phyloP scores from a whole-genome alignment of 495 filamentous ascomycete genomes.

The Penicilliopsis zonata region DNA sequence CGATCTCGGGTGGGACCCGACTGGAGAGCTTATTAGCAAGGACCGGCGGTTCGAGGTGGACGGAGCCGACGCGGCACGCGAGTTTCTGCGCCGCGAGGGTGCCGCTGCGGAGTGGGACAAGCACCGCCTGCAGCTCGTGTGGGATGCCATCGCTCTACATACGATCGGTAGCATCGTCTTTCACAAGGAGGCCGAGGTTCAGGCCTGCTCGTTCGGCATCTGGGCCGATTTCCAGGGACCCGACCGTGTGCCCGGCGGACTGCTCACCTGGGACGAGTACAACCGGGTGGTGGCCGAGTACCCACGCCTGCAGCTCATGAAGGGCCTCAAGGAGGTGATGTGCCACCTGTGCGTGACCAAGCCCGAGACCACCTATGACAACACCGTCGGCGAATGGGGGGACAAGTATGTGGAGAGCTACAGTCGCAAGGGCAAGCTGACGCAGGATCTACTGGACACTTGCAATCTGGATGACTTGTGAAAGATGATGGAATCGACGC shows the following conservation, averaged over 20 bases:
- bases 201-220: conserved; percentile 25
- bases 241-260: conserved; percentile 5
- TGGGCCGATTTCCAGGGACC: conserved; percentile 36
- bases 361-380: conserved; percentile 39
- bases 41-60: conserved; percentile 48
- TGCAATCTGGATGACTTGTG: conserved; percentile 4
- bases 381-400: conserved; percentile 27
- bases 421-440: conserved; percentile 5
- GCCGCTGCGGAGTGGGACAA: conserved; percentile 19
- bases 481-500: no score
- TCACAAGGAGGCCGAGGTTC: conserved; percentile 35
- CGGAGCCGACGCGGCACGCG: conserved; percentile 34
- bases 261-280: conserved; percentile 23
- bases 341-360: conserved; percentile 33
- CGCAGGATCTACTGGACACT: conserved; percentile 4
- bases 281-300: conserved; percentile 18
- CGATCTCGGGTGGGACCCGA: conserved; percentile 39
- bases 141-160: conserved; percentile 45
- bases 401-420: conserved; percentile 8
- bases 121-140: conserved; percentile 30
- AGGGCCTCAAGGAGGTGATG: conserved; percentile 20
- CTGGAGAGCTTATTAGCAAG: conserved; percentile 15
- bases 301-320: conserved; percentile 24
- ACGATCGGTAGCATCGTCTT: conserved; percentile 24
- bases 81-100: conserved; percentile 21